Percentiles rank a stretch among this genome's conserved stretches.
phyloP scores from a whole-genome alignment of 306 rosid genomes.

The Rosa rugosa region DNA sequence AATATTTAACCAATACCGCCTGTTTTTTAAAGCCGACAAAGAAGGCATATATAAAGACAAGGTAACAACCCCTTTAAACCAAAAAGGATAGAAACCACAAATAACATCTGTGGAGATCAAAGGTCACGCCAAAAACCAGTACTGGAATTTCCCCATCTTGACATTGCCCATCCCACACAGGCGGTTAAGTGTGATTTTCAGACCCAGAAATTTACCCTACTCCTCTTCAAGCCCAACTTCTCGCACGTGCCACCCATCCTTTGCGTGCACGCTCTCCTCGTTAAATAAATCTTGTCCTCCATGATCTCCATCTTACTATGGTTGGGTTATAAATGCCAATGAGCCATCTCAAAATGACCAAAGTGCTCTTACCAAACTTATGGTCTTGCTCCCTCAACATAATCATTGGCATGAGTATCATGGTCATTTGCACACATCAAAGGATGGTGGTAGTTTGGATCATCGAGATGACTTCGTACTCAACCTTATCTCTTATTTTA shows the following conservation, averaged over 20 bases:
- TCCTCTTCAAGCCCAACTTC: slow-evolving; percentile 42
- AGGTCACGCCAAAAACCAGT: slow-evolving; percentile 42
- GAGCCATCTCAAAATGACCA: slow-evolving; percentile 18
- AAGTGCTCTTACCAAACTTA: slow-evolving; percentile 40
- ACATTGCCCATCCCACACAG: slow-evolving; percentile 50
- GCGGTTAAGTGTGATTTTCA: slow-evolving; percentile 61
- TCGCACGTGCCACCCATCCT: slow-evolving; percentile 48
- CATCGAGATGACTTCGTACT: slow-evolving; percentile 70
- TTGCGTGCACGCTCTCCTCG: slow-evolving; percentile 28
- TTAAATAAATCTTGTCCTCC: slow-evolving; percentile 9
- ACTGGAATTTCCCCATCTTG: slow-evolving; percentile 43
- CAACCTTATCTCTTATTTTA: slow-evolving; percentile 68
- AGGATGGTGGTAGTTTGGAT: slow-evolving; percentile 57
- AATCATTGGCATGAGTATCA: slow-evolving; percentile 45
- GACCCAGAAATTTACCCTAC: slow-evolving; percentile 39
- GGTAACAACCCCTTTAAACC: background rate
- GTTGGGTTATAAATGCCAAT: slow-evolving; percentile 40
- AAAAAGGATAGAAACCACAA: background rate
- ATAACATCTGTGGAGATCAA: slow-evolving; percentile 47
- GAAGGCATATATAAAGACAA: background rate
- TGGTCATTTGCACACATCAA: slow-evolving; percentile 32
- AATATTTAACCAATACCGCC: background rate
- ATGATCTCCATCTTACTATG: slow-evolving; percentile 21
- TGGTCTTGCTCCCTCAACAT: background rate
- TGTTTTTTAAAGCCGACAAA: background rate